These are phyloP conservation scores for Ulota crispa DNA, from an alignment of 225 moss, liverwort and hornwort species.

Conservation along the genomic window DNA sequence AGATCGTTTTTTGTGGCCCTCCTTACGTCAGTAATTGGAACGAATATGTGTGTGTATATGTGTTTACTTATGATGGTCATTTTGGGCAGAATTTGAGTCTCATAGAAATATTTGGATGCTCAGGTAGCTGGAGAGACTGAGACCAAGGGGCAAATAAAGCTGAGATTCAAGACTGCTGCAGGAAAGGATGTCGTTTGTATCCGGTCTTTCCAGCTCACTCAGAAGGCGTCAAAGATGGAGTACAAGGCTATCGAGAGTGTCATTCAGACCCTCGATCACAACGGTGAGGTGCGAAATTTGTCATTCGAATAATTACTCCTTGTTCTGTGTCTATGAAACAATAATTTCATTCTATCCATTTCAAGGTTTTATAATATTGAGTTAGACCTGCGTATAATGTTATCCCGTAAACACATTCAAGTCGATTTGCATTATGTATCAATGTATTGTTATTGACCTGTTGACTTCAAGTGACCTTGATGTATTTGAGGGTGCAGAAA, in stretches of 20 bases:
- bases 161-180: constrained; percentile 95
- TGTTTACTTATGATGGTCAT: constrained; percentile 22
- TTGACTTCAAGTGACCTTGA: constrained; percentile 12
- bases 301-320: constrained; percentile 2
- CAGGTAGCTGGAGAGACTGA: constrained; percentile 99
- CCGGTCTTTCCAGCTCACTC: constrained; percentile 96
- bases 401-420: neutral
- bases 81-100: neutral
- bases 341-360: constrained; percentile 3
- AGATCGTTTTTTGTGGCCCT: constrained; percentile 39
- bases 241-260: constrained; percentile 99
- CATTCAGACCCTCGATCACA: constrained; percentile 90
- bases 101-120: constrained; percentile 27
- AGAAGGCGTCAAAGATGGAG: constrained; percentile 97
- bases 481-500: constrained; percentile 67
- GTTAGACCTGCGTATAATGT: constrained; percentile 17
- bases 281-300: constrained; percentile 79
- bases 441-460: neutral
- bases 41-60: neutral
- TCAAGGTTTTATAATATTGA: constrained; percentile 6
- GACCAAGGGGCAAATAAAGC: constrained; percentile 98
- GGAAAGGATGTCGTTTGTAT: constrained; percentile 99
- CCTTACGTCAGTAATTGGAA: neutral
- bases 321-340: neutral
- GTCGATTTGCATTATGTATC: neutral